These are phyloP conservation scores for Alliaria petiolata DNA, from an alignment of 345 rosid species.

Conservation along the genomic window DNA sequence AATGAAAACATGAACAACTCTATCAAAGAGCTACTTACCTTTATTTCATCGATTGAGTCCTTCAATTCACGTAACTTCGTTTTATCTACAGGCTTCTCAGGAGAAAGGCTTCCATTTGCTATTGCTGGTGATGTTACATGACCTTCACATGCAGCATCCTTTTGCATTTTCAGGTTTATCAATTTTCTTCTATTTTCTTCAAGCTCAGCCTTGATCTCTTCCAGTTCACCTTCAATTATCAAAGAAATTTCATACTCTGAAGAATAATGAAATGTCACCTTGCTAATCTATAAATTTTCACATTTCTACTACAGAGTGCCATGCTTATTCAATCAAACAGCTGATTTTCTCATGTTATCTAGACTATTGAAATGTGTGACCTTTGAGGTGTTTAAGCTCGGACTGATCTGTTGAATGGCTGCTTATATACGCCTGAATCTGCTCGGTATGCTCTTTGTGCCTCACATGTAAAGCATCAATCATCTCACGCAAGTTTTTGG, in stretches of 20 bases:
- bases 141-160: conserved; percentile 62
- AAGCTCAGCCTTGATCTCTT: conserved; percentile 80
- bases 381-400: conserved; percentile 70
- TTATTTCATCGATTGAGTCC: conserved; percentile 71
- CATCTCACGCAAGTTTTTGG: conserved; percentile 50
- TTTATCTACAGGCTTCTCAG: conserved; percentile 73
- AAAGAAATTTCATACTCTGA: conserved; percentile 22
- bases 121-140: conserved; percentile 47
- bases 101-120: conserved; percentile 69
- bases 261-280: conserved; percentile 15
- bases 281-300: too few relatives aligned
- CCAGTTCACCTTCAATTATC: conserved; percentile 64
- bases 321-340: conserved; percentile 1
- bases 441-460: conserved; percentile 54
- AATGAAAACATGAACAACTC: background rate
- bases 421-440: conserved; percentile 46
- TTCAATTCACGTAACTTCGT: conserved; percentile 63
- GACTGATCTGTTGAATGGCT: conserved; percentile 60
- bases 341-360: background rate
- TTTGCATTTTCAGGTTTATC: conserved; percentile 76
- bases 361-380: conserved; percentile 33
- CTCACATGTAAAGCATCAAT: conserved; percentile 59
- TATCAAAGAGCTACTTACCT: conserved; percentile 40
- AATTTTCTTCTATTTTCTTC: conserved; percentile 92
- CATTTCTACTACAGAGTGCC: background rate